These are phyloP conservation scores for Meyerozyma carpophila DNA, from an alignment of 1,139 yeast genomes.

Conservation along the genomic window DNA sequence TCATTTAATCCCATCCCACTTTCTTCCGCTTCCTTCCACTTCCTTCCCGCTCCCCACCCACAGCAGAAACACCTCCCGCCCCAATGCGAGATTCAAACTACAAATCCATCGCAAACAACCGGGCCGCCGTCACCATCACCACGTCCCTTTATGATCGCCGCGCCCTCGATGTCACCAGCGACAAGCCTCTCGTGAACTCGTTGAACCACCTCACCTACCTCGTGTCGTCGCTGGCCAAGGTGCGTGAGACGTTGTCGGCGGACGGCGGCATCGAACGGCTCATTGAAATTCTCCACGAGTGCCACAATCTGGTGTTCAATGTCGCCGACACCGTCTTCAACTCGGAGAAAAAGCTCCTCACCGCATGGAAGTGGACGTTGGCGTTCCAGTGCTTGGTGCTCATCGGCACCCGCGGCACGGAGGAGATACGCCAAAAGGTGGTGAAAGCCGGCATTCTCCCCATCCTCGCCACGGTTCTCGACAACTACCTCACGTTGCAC, in stretches of 20 bases:
- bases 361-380: constrained; percentile 96
- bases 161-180: constrained; percentile 87
- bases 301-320: constrained; percentile 41
- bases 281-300: constrained; percentile 79
- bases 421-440: constrained; percentile 74
- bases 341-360: constrained; percentile 48
- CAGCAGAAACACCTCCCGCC: not conserved
- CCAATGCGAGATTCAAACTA: constrained; percentile 88
- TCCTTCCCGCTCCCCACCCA: not conserved
- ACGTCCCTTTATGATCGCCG: constrained; percentile 85
- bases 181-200: constrained; percentile 86
- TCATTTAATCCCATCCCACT: too few relatives aligned
- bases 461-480: constrained; percentile 84
- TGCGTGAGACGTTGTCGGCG: constrained; percentile 77
- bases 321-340: constrained; percentile 35
- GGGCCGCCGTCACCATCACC: constrained; percentile 88
- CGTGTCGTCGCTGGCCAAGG: constrained; percentile 81
- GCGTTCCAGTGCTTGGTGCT: constrained; percentile 89
- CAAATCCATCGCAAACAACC: constrained; percentile 69
- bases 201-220: constrained; percentile 83
- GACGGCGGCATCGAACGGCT: constrained; percentile 94
- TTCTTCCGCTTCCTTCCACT: not conserved
- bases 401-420: constrained; percentile 91
- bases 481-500: constrained; percentile 60
- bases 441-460: constrained; percentile 92